phyloP scores from a whole-genome alignment of 106 monocot genomes.

The Acorus calamus region DNA sequence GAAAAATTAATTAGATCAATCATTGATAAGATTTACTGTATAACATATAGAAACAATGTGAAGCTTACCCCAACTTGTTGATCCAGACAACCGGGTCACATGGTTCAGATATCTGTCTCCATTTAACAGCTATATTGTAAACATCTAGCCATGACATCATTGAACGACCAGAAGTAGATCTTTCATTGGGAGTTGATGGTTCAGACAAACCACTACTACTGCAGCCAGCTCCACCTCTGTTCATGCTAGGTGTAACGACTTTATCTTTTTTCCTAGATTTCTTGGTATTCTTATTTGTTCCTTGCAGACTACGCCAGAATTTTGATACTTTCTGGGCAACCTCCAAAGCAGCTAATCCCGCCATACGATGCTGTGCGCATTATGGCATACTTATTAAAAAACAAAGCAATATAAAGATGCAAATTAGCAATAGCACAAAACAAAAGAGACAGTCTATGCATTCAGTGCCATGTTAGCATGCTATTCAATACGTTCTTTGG shows the following conservation, averaged over 20 bases:
- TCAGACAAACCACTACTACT: slow-evolving; percentile 45
- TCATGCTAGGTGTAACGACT: slow-evolving; percentile 37
- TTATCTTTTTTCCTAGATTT: slow-evolving; percentile 61
- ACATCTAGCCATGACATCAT: slow-evolving; percentile 61
- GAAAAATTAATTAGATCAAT: too few species aligned
- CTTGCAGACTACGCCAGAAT: slow-evolving; percentile 41
- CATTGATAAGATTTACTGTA: too few species aligned
- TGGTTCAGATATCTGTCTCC: slow-evolving; percentile 97
- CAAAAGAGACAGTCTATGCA: too few species aligned
- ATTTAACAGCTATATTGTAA: slow-evolving; percentile 74
- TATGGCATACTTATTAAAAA: too few species aligned
- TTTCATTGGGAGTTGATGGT: slow-evolving; percentile 39
- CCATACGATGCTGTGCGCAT: too few species aligned
- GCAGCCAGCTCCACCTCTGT: slow-evolving; percentile 71
- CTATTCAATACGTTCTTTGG: too few species aligned
- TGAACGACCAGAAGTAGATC: slow-evolving; percentile 24
- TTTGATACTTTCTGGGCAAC: slow-evolving; percentile 87
- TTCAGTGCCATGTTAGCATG: too few species aligned
- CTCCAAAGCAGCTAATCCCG: slow-evolving; percentile 86
- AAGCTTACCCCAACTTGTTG: slow-evolving; percentile 64
- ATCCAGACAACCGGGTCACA: slow-evolving; percentile 99
- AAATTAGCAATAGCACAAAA: too few species aligned
- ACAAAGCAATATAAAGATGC: too few species aligned
- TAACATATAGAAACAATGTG: background rate
- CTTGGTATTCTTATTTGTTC: slow-evolving; percentile 58